Evolutionary conservation across 1,139 yeast species (phyloP).

Genomic region (Blastobotrys buckinghamii): DNA sequence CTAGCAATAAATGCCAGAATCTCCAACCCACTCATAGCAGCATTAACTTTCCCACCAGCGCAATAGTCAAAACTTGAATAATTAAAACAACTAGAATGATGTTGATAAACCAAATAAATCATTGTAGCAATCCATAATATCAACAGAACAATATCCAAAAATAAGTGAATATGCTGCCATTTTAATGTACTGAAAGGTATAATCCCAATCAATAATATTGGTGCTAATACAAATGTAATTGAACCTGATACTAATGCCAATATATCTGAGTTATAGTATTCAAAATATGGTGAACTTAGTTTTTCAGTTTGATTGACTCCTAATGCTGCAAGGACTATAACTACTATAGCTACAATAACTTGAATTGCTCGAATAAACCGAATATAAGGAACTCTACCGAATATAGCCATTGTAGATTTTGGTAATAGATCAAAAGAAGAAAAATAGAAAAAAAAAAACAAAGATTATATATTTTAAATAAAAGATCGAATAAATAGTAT

Average conservation of each 20-base stretch:
- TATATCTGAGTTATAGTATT: neutral
- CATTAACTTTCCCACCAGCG: neutral
- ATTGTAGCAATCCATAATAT: constrained; percentile 1
- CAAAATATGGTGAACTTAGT: neutral
- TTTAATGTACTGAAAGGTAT: neutral
- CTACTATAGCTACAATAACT: neutral
- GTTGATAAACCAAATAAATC: neutral
- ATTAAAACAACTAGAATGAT: neutral
- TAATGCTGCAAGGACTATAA: neutral
- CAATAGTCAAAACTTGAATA: neutral
- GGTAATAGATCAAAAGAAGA: too few species aligned
- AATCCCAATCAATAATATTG: neutral
- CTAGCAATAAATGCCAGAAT: neutral
- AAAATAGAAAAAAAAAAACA: neutral
- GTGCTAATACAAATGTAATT: neutral
- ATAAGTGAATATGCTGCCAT: neutral
- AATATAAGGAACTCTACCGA: neutral
- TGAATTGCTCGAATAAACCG: neutral
- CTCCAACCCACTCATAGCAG: neutral
- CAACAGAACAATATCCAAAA: neutral
- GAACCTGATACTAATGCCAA: neutral
- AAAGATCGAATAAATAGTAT: neutral
- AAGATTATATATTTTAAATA: neutral
- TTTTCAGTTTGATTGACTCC: neutral
- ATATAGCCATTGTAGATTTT: neutral